Base-by-base conservation (phyloP, 2,329 filamentous ascomycete genomes). In the Colletotrichum sp. region DNA sequence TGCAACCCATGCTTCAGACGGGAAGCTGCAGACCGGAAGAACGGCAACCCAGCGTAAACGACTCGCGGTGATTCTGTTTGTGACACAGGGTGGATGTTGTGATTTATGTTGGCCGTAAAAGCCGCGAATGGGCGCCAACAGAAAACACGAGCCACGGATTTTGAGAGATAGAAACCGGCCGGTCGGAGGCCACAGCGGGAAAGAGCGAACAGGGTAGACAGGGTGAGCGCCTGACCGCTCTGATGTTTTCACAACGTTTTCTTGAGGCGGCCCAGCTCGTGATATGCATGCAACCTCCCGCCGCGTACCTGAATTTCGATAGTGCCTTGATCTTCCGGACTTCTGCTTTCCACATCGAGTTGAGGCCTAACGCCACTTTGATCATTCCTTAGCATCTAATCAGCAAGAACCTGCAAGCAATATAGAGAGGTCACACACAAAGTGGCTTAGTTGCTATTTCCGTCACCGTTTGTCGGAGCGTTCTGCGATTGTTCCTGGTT, bases 41-140 rank as follows among this genome's bases (percentile, higher is more conserved):
- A 30, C 74, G 71, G 71, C 48, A 74, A 32, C 64, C 12, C 10
- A 59, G 44, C 70, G 28, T 68, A 69, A 74, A 69, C 44, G 22
- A 39, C 26, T 24, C 6, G 15, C 18, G 9, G 24, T 69, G 34
- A 10, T 30, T 55, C 59, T 69, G 13, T 30, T 26, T 65, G 70
- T 74, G 36, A 44, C 13, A 66, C 70, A 8, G 8, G 59, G 5
- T 22, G 36, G 10, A 69, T 9, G 44, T 60, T 65, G 34, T 69
- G 64, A 30, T 18, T 71, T 22, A 39, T 32, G 48, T 34, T 28
- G 9, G 22, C 64, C 65, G 64, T 30, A 36, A 24, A 44, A 24
- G 48, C 18, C 60, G 48, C 34, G 22, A 30, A 28, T 30, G 48
- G 18, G 32, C 24, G 36, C 63, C 18, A 66, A 48, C 34, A 24